These are phyloP conservation scores for Purpureocillium takamizusanense DNA, from an alignment of 2,329 filamentous ascomycete genomes.

Conservation along the genomic window DNA sequence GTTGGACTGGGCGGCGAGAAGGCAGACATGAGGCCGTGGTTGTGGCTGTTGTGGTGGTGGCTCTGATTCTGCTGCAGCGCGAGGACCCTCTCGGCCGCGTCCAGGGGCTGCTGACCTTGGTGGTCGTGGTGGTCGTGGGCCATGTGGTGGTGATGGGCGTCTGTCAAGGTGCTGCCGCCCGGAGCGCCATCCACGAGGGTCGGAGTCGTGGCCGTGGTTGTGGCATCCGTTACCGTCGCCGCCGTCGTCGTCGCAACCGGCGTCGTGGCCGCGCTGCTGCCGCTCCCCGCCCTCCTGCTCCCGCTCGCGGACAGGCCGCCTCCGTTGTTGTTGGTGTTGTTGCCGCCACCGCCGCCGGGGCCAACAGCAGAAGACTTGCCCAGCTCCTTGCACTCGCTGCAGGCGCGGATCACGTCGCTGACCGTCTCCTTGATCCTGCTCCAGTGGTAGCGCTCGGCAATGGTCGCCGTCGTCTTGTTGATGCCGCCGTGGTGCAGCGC, in stretches of 20 bases:
- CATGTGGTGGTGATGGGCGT: slow-evolving; percentile 1
- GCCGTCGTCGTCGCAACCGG: not conserved
- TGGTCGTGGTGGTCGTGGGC: slow-evolving; percentile 2
- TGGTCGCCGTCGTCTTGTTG: slow-evolving; percentile 94
- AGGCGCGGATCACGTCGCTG: slow-evolving; percentile 87
- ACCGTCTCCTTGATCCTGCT: slow-evolving; percentile 97
- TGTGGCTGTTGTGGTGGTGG: slow-evolving; percentile 11
- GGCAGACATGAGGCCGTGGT: slow-evolving; percentile 13
- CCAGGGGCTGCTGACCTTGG: not conserved
- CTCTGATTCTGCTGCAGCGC: slow-evolving; percentile 21
- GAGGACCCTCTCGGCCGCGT: slow-evolving; percentile 14
- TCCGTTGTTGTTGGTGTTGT: slow-evolving; percentile 9
- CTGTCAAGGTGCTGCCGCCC: too few relatives aligned
- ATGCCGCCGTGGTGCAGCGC: slow-evolving; percentile 75
- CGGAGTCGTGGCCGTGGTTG: not conserved
- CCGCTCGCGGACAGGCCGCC: not conserved
- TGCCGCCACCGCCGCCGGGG: slow-evolving; percentile 13
- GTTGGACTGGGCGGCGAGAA: slow-evolving; percentile 14
- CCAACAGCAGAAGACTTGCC: slow-evolving; percentile 49
- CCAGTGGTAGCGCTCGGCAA: slow-evolving; percentile 94
- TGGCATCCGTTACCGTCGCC: not conserved
- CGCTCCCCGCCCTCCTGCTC: not conserved
- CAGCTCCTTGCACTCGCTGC: slow-evolving; percentile 77
- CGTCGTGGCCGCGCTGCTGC: slow-evolving; percentile 2
- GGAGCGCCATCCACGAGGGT: not conserved